A percentile compares a stretch with the other conserved stretches of the same genome.
Evolutionary conservation across 768 basidiomycete species (phyloP).

Genomic region (Cystobasidium tubakii): DNA sequence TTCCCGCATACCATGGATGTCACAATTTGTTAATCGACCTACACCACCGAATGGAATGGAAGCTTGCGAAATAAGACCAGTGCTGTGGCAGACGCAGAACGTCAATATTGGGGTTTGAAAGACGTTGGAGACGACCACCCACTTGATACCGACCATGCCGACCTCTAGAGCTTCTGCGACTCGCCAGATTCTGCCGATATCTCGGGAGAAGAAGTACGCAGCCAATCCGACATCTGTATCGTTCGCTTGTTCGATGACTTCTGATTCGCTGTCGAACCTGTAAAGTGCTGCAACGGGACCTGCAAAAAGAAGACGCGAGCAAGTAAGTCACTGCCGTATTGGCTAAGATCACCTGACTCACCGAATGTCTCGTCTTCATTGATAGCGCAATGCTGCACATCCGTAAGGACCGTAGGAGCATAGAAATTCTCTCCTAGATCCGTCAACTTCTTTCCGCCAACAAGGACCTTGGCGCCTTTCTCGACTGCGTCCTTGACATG

Average conservation of each 20-base stretch:
- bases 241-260: conserved; percentile 82
- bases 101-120: not conserved
- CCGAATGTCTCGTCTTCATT: conserved; percentile 90
- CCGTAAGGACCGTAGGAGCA: conserved; percentile 77
- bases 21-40: no score
- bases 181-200: conserved; percentile 83
- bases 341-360: not conserved
- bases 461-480: conserved; percentile 77
- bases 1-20: no score
- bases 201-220: conserved; percentile 75
- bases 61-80: conserved; percentile 70
- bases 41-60: conserved; percentile 82
- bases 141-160: conserved; percentile 41
- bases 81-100: conserved; percentile 54
- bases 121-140: not conserved
- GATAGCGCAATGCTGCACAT: conserved; percentile 66
- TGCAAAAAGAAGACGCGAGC: not conserved
- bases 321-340: not conserved
- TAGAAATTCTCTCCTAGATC: conserved; percentile 57
- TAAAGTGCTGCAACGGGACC: conserved; percentile 68
- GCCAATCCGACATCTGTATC: conserved; percentile 75
- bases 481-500: conserved; percentile 84
- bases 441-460: conserved; percentile 70
- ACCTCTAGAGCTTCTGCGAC: conserved; percentile 92
- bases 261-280: conserved; percentile 88